Evolutionary conservation across 202 grass and related monocot species (phyloP).

Genomic region (Hordeum pubiflorum): DNA sequence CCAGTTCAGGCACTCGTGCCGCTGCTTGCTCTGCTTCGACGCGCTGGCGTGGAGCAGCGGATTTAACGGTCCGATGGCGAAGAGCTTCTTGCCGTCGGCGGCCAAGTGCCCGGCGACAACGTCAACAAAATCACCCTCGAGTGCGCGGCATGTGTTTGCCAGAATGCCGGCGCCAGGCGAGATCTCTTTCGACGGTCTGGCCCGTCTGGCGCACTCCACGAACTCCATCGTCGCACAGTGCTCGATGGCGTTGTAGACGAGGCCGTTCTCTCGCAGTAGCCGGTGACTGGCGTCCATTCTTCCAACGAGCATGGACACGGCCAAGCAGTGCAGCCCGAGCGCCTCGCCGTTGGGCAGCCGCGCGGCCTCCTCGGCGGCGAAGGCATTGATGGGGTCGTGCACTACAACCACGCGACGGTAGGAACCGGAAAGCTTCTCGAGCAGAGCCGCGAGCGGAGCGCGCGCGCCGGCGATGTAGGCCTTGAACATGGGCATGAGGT

Average conservation of each 20-base stretch:
- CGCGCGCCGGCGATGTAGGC: neutral
- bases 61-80: constrained; percentile 48
- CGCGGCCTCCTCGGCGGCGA: constrained; percentile 30
- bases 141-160: constrained; percentile 29
- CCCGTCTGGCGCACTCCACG: neutral
- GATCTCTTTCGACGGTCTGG: neutral
- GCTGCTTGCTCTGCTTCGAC: neutral
- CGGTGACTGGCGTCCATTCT: neutral
- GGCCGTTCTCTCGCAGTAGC: constrained; percentile 18
- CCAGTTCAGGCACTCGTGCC: constrained; percentile 49
- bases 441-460: constrained; percentile 18
- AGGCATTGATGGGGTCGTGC: constrained; percentile 30
- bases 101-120: neutral
- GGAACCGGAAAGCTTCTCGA: constrained; percentile 6
- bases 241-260: neutral
- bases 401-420: constrained; percentile 36
- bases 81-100: constrained; percentile 34
- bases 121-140: constrained; percentile 53
- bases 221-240: constrained; percentile 18
- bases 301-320: neutral
- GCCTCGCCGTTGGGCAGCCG: constrained; percentile 38
- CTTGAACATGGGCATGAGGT: constrained; percentile 30
- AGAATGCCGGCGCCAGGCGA: neutral
- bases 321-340: constrained; percentile 25
- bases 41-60: neutral